Conservation (phyloP, 2,329 filamentous ascomycete genomes). For the Fusarium sp. region DNA sequence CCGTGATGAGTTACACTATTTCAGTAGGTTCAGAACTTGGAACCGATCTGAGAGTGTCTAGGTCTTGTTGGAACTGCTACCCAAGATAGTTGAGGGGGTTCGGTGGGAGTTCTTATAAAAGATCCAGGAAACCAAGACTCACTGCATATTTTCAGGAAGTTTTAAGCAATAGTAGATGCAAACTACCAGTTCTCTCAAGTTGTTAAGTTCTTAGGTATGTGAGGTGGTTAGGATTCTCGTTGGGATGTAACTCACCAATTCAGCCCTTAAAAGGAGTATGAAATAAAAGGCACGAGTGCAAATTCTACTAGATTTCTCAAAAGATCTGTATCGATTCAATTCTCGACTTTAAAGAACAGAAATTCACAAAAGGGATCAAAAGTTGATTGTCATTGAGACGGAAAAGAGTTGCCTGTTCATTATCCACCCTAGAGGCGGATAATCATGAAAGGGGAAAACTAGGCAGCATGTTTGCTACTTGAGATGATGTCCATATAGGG, state of each 20-base stretch:
- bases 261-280: too few relatives aligned
- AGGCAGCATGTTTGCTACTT: constrained; percentile 15
- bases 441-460: neutral
- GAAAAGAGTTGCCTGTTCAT: neutral
- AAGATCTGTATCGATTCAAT: neutral
- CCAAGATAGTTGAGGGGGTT: neutral
- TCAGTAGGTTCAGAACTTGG: neutral
- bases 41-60: neutral
- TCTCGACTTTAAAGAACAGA: neutral
- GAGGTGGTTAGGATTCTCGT: neutral
- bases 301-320: neutral
- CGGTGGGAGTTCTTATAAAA: too few relatives aligned
- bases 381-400: neutral
- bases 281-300: too few relatives aligned
- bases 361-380: too few relatives aligned
- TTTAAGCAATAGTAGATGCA: too few relatives aligned
- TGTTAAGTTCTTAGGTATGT: neutral
- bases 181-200: neutral
- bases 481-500: neutral
- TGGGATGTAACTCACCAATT: too few relatives aligned
- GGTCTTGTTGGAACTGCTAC: too few relatives aligned
- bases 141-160: fast-evolving
- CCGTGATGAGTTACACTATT: neutral
- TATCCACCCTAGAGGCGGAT: neutral
- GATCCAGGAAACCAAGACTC: neutral